Base-by-base conservation (phyloP, 768 basidiomycete species). In the Sarcomyxa edulis region DNA sequence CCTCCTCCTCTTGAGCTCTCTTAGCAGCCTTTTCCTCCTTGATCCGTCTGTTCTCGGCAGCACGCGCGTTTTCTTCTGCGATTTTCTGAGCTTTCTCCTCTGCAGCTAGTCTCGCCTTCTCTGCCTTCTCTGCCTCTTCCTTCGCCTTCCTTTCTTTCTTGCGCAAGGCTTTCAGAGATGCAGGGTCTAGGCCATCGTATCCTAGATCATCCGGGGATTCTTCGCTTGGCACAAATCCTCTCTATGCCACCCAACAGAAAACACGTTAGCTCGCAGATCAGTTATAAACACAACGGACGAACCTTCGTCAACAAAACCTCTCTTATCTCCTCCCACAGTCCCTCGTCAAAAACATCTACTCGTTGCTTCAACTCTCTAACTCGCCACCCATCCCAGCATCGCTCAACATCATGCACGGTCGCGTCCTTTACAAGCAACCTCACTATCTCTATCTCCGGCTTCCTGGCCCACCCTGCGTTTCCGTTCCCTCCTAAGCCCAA, bases 331-430 rank as follows among this genome's bases (percentile, higher is more conserved):
- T 47, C 46, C 31, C 42, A 47, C n/a, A n/a, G n/a, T n/a, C n/a
- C n/a, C n/a, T n/a, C n/a, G n/a, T n/a, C n/a, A n/a, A n/a, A n/a
- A n/a, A n/a, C n/a, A n/a, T n/a, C n/a, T n/a, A n/a, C n/a, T n/a
- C n/a, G n/a, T n/a, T n/a, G n/a, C n/a, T n/a, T n/a, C n/a, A n/a
- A n/a, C n/a, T n/a, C n/a, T n/a, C n/a, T n/a, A n/a, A n/a, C n/a
- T n/a, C n/a, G n/a, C 37, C 45, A 37, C 37, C 18, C 48, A 32
- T 52, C 52, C 59, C 60, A 65, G 35, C 60, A 63, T 26, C 53
- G 48, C 38, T 61, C 55, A 16, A 64, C 64, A 30, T 65, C 59
- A 37, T 64, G 63, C 22, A 63, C 61, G 7, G 64, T 62, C 7
- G 64, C 65, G 43, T 67, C 54, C 38, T 62, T 64, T 12, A 60